Base-by-base conservation (phyloP, 2,329 filamentous ascomycete genomes). In the Neofusicoccum kwambonambiense region DNA sequence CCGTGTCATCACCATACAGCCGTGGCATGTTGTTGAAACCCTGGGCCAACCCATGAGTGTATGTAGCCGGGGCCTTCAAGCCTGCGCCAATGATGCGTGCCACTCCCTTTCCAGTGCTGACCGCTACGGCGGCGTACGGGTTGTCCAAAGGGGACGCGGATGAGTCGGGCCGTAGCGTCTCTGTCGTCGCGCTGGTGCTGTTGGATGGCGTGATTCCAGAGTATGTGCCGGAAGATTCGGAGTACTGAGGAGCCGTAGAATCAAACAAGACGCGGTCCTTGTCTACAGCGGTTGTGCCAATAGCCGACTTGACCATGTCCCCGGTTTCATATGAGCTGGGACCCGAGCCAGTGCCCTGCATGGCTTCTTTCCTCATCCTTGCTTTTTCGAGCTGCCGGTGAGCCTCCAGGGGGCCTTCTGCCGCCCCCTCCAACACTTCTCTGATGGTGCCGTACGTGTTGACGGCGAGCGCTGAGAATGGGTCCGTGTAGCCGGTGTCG, bases 1-100 rank as follows among this genome's bases (percentile, higher is more conserved):
- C 56, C 22, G 56, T 58, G 9, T 58, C 56, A 27, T 70, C 71
- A 6, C 56, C 56, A 35, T 58, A 58, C 56, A 45, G 2, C 41
- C 56, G n/a, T 4, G 56, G 56, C 41, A 47, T 41, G n/a, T 58
- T 58, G 2, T 47, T 17, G 3, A 58, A 58, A 19, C 56, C 56
- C 27, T 31, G 15, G 22, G 56, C 39, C 56, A 58, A 22, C 7
- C 56, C 56, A 3, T 19, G n/a, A 41, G 56, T 58, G 15, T 45
- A 58, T 8, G 35, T 27, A 5, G 15, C 56, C 41, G 56, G 56
- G 7, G 56, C 56, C 56, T 58, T 58, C 27, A 58, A 12, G 9
- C 56, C 56, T 9, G 56, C 56, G 2, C 56, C 41, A n/a, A 58
- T 41, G 6, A 58, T 58, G 7, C 56, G 41, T 41, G 56, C 56